phyloP scores from a whole-genome alignment of 2,329 filamentous ascomycete species.

The Apiospora marii region DNA sequence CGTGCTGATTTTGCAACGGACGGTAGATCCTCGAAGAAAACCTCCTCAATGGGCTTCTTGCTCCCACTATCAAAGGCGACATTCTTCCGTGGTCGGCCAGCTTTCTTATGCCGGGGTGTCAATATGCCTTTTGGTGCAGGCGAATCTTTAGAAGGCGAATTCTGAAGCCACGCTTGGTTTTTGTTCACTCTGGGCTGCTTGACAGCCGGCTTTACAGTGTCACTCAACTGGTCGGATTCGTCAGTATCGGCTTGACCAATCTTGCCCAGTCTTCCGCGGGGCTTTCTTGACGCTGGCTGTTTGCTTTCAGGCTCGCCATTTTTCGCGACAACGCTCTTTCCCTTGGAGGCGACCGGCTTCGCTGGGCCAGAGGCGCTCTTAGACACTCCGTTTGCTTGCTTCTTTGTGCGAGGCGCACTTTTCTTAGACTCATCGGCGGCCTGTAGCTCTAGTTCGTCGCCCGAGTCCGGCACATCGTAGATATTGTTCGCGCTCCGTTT shows the following conservation, averaged over 20 bases:
- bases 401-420: neutral
- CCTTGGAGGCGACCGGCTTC: neutral
- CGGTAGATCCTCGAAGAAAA: constrained; percentile 62
- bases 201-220: constrained; percentile 12
- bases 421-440: neutral
- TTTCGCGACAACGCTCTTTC: neutral
- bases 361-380: neutral
- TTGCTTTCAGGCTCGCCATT: neutral
- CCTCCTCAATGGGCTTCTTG: constrained; percentile 46
- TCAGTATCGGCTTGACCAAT: neutral
- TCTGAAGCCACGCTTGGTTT: constrained; percentile 25
- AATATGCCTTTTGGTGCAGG: constrained; percentile 62
- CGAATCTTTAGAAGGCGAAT: constrained; percentile 26
- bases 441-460: constrained; percentile 34
- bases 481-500: constrained; percentile 34
- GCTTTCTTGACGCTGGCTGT: neutral
- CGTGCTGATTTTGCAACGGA: constrained; percentile 43
- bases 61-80: constrained; percentile 58
- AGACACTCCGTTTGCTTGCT: neutral
- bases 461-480: constrained; percentile 42
- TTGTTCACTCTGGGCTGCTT: constrained; percentile 28
- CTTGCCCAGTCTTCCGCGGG: neutral
- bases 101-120: constrained; percentile 58
- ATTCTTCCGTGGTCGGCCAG: constrained; percentile 55
- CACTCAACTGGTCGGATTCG: neutral